Evolutionary conservation across 768 basidiomycete species (phyloP), one percentile per base, ranked within the genome.

Genomic region (Russula sp.): DNA sequence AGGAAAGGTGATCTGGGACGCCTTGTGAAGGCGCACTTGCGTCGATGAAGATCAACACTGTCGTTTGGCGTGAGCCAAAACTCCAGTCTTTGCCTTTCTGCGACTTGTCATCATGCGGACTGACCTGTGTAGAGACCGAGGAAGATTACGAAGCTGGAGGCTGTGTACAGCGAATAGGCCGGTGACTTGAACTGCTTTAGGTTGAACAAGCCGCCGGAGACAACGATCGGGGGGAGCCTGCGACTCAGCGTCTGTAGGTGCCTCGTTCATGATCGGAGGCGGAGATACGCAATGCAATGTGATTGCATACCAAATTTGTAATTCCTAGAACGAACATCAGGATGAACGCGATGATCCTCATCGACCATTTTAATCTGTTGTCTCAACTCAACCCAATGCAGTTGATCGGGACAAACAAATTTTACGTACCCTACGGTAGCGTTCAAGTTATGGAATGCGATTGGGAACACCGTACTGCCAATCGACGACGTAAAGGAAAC

Each of bases 351-450:
- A 89, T 72, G 36, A 85, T 80, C 13, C 89, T 78, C 78, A 87
- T 82, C 0, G 88, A 87, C 89, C 88, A 91, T 64, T 76, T 75
- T 70, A 90, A 91, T n/a, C 88, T 90, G 47, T 16, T 16, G 51
- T 1, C 3, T 16, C 7, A 47, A 36, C 8, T 60, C 29, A 42
- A 50, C 45, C 45, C 52, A 51, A 14, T 42, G 48, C 38, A 39
- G 7, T 20, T 35, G 41, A 11, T 54, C 22, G 22, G 11, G 13
- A 47, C 13, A 22, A 60, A 58, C 22, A 16, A 59, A n/a, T 41
- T 41, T 39, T n/a, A 45, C 39, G 16, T 68, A 83, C 85, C 86
- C 84, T 2, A 87, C 76, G 58, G 70, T 61, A 0, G 75, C 72
- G 47, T 88, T 75, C 22, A 89, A 74, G 42, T 78, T 81, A 47